Evolutionary conservation across 2,329 filamentous ascomycete genomes (phyloP).

Genomic region (Ophiostoma sp.): DNA sequence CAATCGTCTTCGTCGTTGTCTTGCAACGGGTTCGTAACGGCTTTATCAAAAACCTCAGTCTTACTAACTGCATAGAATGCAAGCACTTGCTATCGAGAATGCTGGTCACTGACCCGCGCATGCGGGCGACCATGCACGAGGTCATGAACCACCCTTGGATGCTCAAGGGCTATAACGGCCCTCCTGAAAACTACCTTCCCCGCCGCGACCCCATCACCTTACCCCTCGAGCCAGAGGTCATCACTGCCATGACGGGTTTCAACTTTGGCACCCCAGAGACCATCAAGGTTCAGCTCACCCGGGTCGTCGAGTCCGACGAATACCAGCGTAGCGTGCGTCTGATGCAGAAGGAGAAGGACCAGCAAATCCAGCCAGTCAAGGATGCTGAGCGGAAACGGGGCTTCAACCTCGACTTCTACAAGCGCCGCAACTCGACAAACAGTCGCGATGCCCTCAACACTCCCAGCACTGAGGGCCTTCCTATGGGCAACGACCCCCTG

Average conservation of each 20-base stretch:
- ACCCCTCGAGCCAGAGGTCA: conserved; percentile 74
- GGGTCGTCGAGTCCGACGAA: conserved; percentile 86
- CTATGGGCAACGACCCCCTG: conserved; percentile 76
- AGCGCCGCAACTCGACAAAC: conserved; percentile 79
- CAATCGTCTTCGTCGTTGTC: not conserved
- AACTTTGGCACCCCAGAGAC: conserved; percentile 86
- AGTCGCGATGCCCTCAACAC: conserved; percentile 82
- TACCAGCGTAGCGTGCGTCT: conserved; percentile 80
- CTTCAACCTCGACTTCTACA: conserved; percentile 94
- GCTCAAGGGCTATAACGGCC: conserved; percentile 78
- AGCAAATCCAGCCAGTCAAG: conserved; percentile 49
- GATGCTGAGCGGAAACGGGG: conserved; percentile 78
- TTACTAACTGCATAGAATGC: conserved; percentile 62
- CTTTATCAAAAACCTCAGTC: not conserved
- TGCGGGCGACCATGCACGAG: conserved; percentile 80
- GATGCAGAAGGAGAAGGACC: conserved; percentile 61
- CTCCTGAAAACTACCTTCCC: conserved; percentile 86
- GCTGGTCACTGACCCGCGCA: conserved; percentile 88
- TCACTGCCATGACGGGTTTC: conserved; percentile 95
- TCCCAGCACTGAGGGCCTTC: conserved; percentile 79
- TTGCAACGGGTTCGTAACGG: too few relatives aligned
- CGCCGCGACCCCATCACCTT: conserved; percentile 76
- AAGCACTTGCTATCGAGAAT: conserved; percentile 88
- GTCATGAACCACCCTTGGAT: conserved; percentile 97
- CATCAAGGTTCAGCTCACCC: conserved; percentile 75